Evolutionary conservation across 345 rosid species (phyloP).

Genomic region (Brassica cretica): DNA sequence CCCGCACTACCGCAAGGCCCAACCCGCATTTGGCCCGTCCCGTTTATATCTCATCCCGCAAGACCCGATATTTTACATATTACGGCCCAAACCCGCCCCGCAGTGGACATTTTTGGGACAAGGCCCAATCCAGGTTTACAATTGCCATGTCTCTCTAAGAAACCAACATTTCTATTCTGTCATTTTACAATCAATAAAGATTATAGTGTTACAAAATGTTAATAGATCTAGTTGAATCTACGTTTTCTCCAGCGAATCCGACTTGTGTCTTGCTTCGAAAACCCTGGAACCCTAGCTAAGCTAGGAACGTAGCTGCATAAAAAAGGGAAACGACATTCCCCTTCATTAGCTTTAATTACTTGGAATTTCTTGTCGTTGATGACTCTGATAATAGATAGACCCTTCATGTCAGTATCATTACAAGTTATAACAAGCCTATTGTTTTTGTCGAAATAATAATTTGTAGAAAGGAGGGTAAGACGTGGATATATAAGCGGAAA

Average conservation of each 20-base stretch:
- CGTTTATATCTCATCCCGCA: too few relatives aligned
- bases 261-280: neutral
- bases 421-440: neutral
- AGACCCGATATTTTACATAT: too few relatives aligned
- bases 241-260: neutral
- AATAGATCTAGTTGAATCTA: slow-evolving; percentile 4
- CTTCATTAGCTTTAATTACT: neutral
- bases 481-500: neutral
- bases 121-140: too few relatives aligned
- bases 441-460: neutral
- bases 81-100: too few relatives aligned
- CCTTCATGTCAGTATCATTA: neutral
- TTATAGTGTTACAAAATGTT: too few relatives aligned
- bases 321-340: neutral
- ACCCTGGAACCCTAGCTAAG: neutral
- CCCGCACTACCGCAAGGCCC: too few relatives aligned
- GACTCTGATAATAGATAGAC: neutral
- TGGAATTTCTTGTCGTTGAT: neutral
- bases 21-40: too few relatives aligned
- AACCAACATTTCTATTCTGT: too few relatives aligned
- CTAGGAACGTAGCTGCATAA: slow-evolving; percentile 1
- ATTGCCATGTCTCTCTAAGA: too few relatives aligned
- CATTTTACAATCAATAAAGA: too few relatives aligned
- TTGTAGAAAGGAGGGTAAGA: neutral
- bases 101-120: too few relatives aligned